Base-by-base conservation (phyloP, 1,139 yeast genomes). In the Suhomyces ambrosiae region DNA sequence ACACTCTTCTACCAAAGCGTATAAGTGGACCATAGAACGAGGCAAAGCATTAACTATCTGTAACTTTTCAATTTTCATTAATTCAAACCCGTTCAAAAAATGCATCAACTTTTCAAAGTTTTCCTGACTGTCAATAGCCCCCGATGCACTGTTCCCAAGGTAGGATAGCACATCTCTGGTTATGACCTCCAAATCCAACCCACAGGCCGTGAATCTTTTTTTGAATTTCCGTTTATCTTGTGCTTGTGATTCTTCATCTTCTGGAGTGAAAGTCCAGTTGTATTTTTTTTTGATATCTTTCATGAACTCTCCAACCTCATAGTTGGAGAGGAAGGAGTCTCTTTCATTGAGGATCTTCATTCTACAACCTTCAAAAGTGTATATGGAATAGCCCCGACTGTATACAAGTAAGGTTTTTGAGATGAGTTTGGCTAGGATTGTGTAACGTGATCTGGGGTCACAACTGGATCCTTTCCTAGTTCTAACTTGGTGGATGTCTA, bases 1-100 rank as follows among this genome's bases (percentile, higher is more conserved):
- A 59, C 96, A 90, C 58, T 92, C 97, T 54, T 92, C 98, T 3
- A 92, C 81, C 28, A 90, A 68, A 0, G 92, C 73, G 58, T 80
- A 88, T 39, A 92, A 70, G 27, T 79, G 83, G 3, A 89, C 96
- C 71, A 87, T 65, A 2, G 89, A 79, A 33, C 83, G 68, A 0
- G 97, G 97, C 27, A 89, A 73, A 4, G 80, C 69, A 60, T 92
- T 90, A 41, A 89, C 74, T 24, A 92, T 78, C 61, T 90, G 97
- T 27, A 92, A 66, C 52, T 84, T 81, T 56, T 92, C 98, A 14
- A 86, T 82, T 58, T 87, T 86, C 61, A 86, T 89, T 45, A 92
- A 67, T 23, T 74, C 74, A 47, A 73, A 79, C 22, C 65, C 57
- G 44, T 81, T 76, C 40, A 86, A 66, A 26, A 65, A 68, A 2